Percentiles rank a stretch among this genome's conserved stretches.
These are phyloP conservation scores for Scedosporium aurantiacum DNA, from an alignment of 2,329 filamentous ascomycete species.

Conservation along the genomic window DNA sequence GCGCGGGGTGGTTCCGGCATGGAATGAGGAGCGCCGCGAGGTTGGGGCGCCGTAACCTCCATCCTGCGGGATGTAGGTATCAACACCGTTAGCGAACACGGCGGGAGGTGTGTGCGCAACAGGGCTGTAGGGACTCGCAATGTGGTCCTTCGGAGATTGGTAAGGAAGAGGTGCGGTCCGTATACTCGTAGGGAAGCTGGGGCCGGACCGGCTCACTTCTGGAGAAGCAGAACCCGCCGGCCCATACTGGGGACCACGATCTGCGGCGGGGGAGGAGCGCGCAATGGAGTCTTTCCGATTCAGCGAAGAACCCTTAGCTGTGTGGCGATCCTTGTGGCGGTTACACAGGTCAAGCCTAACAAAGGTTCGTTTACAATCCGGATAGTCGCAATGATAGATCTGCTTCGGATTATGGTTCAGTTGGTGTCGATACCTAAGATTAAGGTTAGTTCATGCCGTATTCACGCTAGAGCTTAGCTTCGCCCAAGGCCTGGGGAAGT, in stretches of 20 bases:
- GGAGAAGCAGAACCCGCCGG: conserved; percentile 34
- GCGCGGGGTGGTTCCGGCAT: conserved; percentile 31
- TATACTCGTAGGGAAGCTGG: conserved; percentile 27
- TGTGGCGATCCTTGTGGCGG: conserved; percentile 71
- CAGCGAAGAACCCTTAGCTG: conserved; percentile 65
- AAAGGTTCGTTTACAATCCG: conserved; percentile 81
- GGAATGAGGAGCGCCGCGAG: conserved; percentile 21
- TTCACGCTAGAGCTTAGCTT: background rate
- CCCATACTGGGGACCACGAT: conserved; percentile 27
- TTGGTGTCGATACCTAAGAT: conserved; percentile 67
- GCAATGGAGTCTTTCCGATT: conserved; percentile 51
- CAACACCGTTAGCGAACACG: conserved; percentile 24
- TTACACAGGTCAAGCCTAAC: conserved; percentile 89
- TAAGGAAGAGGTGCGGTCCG: conserved; percentile 30
- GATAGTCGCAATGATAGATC: conserved; percentile 87
- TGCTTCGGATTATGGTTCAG: conserved; percentile 93
- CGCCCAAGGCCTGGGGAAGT: background rate
- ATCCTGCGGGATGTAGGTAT: conserved; percentile 32
- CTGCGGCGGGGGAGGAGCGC: conserved; percentile 21
- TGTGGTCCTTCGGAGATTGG: conserved; percentile 32
- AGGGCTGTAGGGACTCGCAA: conserved; percentile 35
- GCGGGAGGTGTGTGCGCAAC: conserved; percentile 31
- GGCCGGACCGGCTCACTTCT: conserved; percentile 32
- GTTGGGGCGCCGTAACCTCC: conserved; percentile 21
- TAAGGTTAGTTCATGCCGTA: conserved; percentile 14